phyloP scores from a whole-genome alignment of 768 basidiomycete species.

The Suillus ampliporus region DNA sequence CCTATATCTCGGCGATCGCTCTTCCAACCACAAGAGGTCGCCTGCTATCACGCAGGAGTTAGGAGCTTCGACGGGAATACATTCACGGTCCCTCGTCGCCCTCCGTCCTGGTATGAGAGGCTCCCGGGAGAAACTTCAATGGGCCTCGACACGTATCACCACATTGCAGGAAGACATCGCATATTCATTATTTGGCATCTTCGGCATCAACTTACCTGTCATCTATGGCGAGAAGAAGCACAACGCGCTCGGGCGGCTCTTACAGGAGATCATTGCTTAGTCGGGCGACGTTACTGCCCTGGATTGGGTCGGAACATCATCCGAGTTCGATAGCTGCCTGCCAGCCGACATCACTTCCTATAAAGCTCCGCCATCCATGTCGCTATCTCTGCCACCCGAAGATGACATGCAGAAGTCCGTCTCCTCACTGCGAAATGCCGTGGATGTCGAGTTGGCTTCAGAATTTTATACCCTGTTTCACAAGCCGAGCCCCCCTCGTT shows the following conservation, averaged over 20 bases:
- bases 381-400: not conserved
- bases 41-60: not conserved
- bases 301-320: slow-evolving; percentile 4
- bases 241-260: no score
- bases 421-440: not conserved
- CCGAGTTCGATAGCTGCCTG: not conserved
- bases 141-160: slow-evolving; percentile 8
- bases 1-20: not conserved
- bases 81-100: not conserved
- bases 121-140: not conserved
- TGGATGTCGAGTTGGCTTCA: not conserved
- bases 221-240: no score
- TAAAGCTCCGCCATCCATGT: not conserved
- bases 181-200: slow-evolving; percentile 18
- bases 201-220: slow-evolving; percentile 5
- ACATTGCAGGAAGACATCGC: slow-evolving; percentile 16
- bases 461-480: not conserved
- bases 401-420: not conserved
- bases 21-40: not conserved
- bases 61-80: not conserved
- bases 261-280: not conserved
- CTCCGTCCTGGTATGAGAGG: not conserved
- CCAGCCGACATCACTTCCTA: not conserved
- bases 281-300: not conserved
- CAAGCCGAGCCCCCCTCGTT: slow-evolving; percentile 2